phyloP scores from a whole-genome alignment of 257 asterid genomes.

The Forsythia viridissima region DNA sequence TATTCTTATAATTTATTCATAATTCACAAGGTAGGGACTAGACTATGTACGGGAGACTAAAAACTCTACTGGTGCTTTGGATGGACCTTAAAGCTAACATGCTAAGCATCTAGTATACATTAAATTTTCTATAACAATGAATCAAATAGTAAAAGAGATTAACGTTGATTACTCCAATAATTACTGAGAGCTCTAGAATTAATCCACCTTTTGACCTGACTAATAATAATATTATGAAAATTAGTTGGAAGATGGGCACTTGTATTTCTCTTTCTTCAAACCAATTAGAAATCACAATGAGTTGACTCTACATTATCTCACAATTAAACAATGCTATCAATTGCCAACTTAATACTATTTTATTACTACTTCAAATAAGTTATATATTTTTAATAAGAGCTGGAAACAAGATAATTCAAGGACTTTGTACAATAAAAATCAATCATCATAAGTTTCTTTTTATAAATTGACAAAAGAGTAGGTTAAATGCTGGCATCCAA shows the following conservation, averaged over 20 bases:
- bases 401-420: slow-evolving; percentile 34
- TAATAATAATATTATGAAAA: not conserved
- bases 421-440: slow-evolving; percentile 32
- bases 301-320: not conserved
- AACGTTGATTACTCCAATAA: not conserved
- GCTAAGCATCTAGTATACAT: not conserved
- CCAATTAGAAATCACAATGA: not conserved
- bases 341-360: not conserved
- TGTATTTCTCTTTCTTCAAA: not conserved
- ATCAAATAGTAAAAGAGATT: not conserved
- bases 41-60: not conserved
- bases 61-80: no score
- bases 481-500: slow-evolving; percentile 40
- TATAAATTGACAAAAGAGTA: slow-evolving; percentile 37
- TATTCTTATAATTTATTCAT: no score
- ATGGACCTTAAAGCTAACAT: no score
- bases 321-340: not conserved
- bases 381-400: slow-evolving; percentile 11
- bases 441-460: slow-evolving; percentile 20
- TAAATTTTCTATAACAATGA: not conserved
- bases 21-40: not conserved
- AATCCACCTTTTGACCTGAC: not conserved
- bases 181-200: no score
- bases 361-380: not conserved
- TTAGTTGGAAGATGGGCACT: not conserved